phyloP scores from a whole-genome alignment of 2,329 filamentous ascomycete species.

The Lecanoromycetidae sp. region DNA sequence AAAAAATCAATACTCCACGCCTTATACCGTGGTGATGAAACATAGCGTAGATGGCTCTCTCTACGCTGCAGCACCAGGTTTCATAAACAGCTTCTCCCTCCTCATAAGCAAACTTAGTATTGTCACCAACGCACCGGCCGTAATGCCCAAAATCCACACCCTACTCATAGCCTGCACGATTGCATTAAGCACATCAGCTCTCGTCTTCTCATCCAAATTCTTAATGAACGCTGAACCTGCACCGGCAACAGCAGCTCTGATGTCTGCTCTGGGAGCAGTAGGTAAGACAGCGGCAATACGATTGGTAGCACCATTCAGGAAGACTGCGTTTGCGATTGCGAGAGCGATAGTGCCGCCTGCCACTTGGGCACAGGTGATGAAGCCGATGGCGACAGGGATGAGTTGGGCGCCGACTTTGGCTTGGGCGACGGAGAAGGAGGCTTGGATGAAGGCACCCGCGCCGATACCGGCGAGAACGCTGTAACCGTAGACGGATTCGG shows the following conservation, averaged over 20 bases:
- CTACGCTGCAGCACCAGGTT: constrained; percentile 3
- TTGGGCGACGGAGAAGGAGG: constrained; percentile 29
- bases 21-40: no score
- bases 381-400: constrained; percentile 28
- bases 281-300: constrained; percentile 23
- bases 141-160: constrained; percentile 25
- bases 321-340: constrained; percentile 29
- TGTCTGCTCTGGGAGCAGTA: constrained; percentile 21
- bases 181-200: constrained; percentile 23
- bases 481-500: constrained; percentile 21
- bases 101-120: constrained; percentile 19
- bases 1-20: no score
- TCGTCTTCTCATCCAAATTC: constrained; percentile 20
- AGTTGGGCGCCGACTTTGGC: constrained; percentile 25
- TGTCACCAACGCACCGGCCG: constrained; percentile 23
- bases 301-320: constrained; percentile 26
- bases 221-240: constrained; percentile 21
- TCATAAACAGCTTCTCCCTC: constrained; percentile 18
- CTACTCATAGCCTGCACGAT: constrained; percentile 26
- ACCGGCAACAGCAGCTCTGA: constrained; percentile 22
- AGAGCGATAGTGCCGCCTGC: constrained; percentile 28
- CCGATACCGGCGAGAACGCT: constrained; percentile 32
- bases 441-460: constrained; percentile 28
- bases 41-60: no score
- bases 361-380: constrained; percentile 30